A percentile compares a stretch with the other conserved stretches of the same genome.
Evolutionary conservation across 139 green algal genomes (phyloP).

Genomic region (Chlamydomonas eustigma): DNA sequence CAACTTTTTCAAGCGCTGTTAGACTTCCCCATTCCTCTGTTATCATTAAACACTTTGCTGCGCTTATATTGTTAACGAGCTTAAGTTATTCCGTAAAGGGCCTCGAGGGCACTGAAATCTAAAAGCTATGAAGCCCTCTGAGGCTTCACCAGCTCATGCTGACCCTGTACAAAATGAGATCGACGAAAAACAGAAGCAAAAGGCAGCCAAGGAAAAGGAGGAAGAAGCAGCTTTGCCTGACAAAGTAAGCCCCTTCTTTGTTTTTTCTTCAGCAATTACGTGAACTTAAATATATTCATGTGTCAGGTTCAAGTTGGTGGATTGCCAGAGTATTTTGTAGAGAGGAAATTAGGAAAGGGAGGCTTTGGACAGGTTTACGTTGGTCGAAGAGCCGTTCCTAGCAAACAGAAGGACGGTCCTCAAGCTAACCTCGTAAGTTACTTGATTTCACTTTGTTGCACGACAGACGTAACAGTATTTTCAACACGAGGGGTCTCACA

Average conservation of each 20-base stretch:
- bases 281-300: background rate
- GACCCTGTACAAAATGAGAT: background rate
- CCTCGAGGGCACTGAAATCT: too few species aligned
- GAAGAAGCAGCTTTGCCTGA: slow-evolving; percentile 44
- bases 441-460: slow-evolving; percentile 94
- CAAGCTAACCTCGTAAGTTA: slow-evolving; percentile 71
- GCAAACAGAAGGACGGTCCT: slow-evolving; percentile 67
- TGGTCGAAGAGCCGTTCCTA: slow-evolving; percentile 55
- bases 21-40: too few species aligned
- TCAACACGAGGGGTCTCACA: too few species aligned
- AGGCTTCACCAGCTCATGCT: background rate
- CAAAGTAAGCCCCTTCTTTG: too few species aligned
- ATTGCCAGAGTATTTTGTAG: slow-evolving; percentile 79
- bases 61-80: too few species aligned
- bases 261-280: background rate
- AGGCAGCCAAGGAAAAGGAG: slow-evolving; percentile 31
- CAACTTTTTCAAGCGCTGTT: too few species aligned
- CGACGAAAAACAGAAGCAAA: background rate
- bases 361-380: slow-evolving; percentile 94
- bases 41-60: too few species aligned
- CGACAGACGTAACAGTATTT: slow-evolving; percentile 98
- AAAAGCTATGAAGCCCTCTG: background rate
- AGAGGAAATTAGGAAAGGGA: slow-evolving; percentile 90
- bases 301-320: slow-evolving; percentile 17
- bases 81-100: too few species aligned